Percentiles rank a stretch among this genome's conserved stretches.
Evolutionary conservation across 2,329 filamentous ascomycete species (phyloP).

Genomic region (Penicillium sp.): DNA sequence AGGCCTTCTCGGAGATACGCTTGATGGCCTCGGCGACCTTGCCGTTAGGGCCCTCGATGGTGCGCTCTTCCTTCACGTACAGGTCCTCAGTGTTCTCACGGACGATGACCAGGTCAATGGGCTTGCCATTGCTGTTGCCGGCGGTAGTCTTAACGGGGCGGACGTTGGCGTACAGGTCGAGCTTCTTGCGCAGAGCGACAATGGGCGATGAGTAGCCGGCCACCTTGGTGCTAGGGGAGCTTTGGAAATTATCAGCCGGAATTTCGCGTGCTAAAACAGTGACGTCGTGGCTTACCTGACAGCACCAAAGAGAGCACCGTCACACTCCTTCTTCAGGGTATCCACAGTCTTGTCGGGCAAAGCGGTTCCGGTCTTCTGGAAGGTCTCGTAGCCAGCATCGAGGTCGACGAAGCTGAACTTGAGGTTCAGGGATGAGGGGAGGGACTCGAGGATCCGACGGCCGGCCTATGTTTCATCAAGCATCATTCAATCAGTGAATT

Average conservation of each 20-base stretch:
- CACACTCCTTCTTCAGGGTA: slow-evolving; percentile 78
- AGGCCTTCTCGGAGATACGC: slow-evolving; percentile 81
- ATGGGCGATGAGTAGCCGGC: slow-evolving; percentile 95
- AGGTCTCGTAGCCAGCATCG: slow-evolving; percentile 84
- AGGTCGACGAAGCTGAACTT: slow-evolving; percentile 93
- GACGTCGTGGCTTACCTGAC: slow-evolving; percentile 51
- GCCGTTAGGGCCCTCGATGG: slow-evolving; percentile 59
- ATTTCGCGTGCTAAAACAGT: not conserved
- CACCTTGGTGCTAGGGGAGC: slow-evolving; percentile 78
- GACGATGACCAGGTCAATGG: slow-evolving; percentile 94
- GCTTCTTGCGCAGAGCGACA: slow-evolving; percentile 87
- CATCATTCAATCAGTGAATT: slow-evolving; percentile 11
- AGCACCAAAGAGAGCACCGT: slow-evolving; percentile 91
- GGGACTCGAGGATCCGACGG: slow-evolving; percentile 80
- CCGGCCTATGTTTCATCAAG: slow-evolving; percentile 49
- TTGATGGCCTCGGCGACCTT: slow-evolving; percentile 96
- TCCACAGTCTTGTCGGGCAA: slow-evolving; percentile 86
- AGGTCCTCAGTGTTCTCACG: slow-evolving; percentile 98
- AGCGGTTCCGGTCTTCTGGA: slow-evolving; percentile 78
- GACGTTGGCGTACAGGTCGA: slow-evolving; percentile 95
- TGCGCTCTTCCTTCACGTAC: slow-evolving; percentile 94
- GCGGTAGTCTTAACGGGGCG: slow-evolving; percentile 81
- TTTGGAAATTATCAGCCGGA: slow-evolving; percentile 21
- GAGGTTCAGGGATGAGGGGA: slow-evolving; percentile 79
- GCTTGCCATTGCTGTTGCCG: slow-evolving; percentile 39